Base-by-base conservation (phyloP, 192 early-diverging fungal species). In the Linnemannia schmuckeri region DNA sequence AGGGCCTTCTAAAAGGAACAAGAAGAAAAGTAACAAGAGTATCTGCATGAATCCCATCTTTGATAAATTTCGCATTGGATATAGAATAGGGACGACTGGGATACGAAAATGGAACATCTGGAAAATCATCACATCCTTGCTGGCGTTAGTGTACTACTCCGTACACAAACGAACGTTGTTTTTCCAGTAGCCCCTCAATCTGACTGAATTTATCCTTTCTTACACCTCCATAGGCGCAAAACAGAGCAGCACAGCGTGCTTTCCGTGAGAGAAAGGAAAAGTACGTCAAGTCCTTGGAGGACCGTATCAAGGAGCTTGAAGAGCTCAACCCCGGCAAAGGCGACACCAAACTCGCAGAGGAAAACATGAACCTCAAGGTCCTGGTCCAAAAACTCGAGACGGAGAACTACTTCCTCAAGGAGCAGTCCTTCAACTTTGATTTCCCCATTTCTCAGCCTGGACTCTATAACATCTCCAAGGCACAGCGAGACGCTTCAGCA, bases 191-290 rank as follows among this genome's bases (percentile, higher is more conserved):
- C 61, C 13, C 61, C 2, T 33, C 27, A 27, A 33, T 33, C 27
- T 66, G 12, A 66, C 30, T 30, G 10, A 30, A 33, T 33, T 66
- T 6, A 30, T 27, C 42, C 27, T 15, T 40, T 27, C 44, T 38
- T 66, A n/a, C 37, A 38, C 15, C 27, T 35, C 1, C 2, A 66
- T 15, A 94, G 38, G 95, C 94, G 20, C 96, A 96, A 87, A 96
- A 96, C 83, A 91, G 96, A 27, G 95, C 95, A 12, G 96, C 96
- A 10, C 96, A 96, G 83, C 92, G 96, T 20, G 96, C 96, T 3
- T 98, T 98, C 88, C 95, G 97, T 47, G 96, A 97, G 81, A 94
- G 97, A 78, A 96, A 96, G 80, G 94, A 97, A 80, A 91, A 91
- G 70, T 96, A 98, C 84, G 93, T 97, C 22, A 92, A 95, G 81